Conservation (phyloP, 208 protist species). For the Porcisia hertigi region DNA sequence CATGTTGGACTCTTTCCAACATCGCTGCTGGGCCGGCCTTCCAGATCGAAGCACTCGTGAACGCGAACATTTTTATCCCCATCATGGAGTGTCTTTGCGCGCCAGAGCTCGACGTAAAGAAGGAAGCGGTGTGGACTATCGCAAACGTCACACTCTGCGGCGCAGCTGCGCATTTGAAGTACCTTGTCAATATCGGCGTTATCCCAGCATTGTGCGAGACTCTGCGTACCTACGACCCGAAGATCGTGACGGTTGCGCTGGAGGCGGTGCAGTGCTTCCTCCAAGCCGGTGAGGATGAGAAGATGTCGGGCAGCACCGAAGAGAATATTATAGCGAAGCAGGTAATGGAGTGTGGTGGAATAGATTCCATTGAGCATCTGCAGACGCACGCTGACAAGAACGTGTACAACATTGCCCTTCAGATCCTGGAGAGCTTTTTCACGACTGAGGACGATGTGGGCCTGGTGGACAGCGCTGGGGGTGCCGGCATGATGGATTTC, state of each 20-base stretch:
- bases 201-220: constrained; percentile 93
- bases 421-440: constrained; percentile 94
- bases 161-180: constrained; percentile 85
- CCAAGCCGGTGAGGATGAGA: constrained; percentile 60
- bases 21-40: constrained; percentile 95
- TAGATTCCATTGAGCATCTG: constrained; percentile 94
- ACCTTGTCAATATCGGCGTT: constrained; percentile 86
- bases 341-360: constrained; percentile 93
- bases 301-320: constrained; percentile 17
- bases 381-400: constrained; percentile 93
- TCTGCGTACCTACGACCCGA: constrained; percentile 82
- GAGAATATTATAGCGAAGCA: constrained; percentile 67
- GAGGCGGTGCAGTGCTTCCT: constrained; percentile 97
- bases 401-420: constrained; percentile 93
- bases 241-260: constrained; percentile 93
- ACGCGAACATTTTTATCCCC: constrained; percentile 90
- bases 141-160: constrained; percentile 96
- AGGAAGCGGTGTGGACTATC: constrained; percentile 98
- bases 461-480: too few species aligned
- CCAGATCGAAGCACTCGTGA: constrained; percentile 95
- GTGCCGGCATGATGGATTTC: too few species aligned
- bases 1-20: constrained; percentile 99
- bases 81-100: constrained; percentile 87
- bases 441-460: constrained; percentile 44
- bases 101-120: constrained; percentile 95